Evolutionary conservation across 2,329 filamentous ascomycete species (phyloP).

Genomic region (Oidium heveae): DNA sequence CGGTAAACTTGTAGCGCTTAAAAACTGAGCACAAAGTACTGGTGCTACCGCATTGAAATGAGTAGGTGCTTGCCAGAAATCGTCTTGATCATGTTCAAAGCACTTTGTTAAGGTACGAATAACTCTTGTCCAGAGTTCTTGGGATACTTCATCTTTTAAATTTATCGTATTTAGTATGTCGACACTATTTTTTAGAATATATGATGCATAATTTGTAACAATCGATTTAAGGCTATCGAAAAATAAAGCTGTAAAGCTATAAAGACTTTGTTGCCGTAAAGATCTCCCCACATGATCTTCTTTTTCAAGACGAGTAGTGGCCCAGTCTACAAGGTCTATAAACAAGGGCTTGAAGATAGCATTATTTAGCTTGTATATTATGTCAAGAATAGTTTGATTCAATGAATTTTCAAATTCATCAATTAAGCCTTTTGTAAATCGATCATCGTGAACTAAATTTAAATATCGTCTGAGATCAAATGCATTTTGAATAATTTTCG

Average conservation of each 20-base stretch:
- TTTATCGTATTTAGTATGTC: slow-evolving; percentile 28
- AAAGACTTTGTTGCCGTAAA: slow-evolving; percentile 49
- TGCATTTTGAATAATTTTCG: slow-evolving; percentile 31
- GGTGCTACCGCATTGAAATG: slow-evolving; percentile 54
- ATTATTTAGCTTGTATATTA: slow-evolving; percentile 94
- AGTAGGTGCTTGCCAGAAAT: slow-evolving; percentile 82
- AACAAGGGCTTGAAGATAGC: slow-evolving; percentile 83
- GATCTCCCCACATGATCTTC: slow-evolving; percentile 31
- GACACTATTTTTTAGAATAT: slow-evolving; percentile 53
- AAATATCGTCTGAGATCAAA: slow-evolving; percentile 41
- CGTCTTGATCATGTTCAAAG: slow-evolving; percentile 77
- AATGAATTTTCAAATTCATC: slow-evolving; percentile 35
- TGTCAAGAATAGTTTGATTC: slow-evolving; percentile 53
- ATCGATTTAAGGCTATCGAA: slow-evolving; percentile 79
- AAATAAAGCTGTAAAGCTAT: slow-evolving; percentile 55
- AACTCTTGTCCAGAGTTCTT: slow-evolving; percentile 41
- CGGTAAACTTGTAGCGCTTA: slow-evolving; percentile 20
- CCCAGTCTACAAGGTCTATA: slow-evolving; percentile 63
- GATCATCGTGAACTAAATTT: slow-evolving; percentile 18
- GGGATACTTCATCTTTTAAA: slow-evolving; percentile 21
- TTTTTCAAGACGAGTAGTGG: slow-evolving; percentile 32
- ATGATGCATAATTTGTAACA: slow-evolving; percentile 74
- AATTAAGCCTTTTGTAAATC: slow-evolving; percentile 21
- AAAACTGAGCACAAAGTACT: slow-evolving; percentile 43
- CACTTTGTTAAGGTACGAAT: slow-evolving; percentile 47